Evolutionary conservation across 331 rosid species (phyloP).

Genomic region (Acacia pycnantha): DNA sequence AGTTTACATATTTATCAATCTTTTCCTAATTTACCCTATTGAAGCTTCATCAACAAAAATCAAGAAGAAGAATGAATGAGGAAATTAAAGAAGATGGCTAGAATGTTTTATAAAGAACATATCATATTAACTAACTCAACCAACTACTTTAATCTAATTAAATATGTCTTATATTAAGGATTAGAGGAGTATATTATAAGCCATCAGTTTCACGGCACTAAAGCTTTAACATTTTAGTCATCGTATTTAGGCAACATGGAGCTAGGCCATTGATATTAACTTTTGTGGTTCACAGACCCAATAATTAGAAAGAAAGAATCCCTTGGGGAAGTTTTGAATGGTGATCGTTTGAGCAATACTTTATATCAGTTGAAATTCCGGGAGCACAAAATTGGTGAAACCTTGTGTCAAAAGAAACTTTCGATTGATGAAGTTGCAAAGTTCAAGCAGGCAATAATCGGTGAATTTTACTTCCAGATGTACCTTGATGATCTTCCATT

Average conservation of each 20-base stretch:
- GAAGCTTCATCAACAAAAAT: no score
- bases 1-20: no score
- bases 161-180: no score
- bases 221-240: neutral
- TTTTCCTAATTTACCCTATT: no score
- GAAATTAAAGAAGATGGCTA: no score
- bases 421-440: slow-evolving; percentile 52
- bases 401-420: slow-evolving; percentile 57
- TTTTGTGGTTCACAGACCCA: slow-evolving; percentile 53
- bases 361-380: slow-evolving; percentile 61
- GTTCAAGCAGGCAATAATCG: slow-evolving; percentile 60
- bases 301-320: slow-evolving; percentile 70
- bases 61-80: no score
- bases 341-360: slow-evolving; percentile 72
- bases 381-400: slow-evolving; percentile 42
- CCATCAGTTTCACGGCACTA: neutral
- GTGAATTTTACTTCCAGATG: slow-evolving; percentile 84
- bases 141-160: no score
- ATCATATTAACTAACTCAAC: no score
- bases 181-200: neutral
- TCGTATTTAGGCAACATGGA: neutral
- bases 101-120: no score
- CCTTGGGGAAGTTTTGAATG: slow-evolving; percentile 83
- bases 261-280: neutral
- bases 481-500: slow-evolving; percentile 85